These are phyloP conservation scores for Patellaria atrata DNA, from an alignment of 495 filamentous ascomycete species.

Conservation along the genomic window DNA sequence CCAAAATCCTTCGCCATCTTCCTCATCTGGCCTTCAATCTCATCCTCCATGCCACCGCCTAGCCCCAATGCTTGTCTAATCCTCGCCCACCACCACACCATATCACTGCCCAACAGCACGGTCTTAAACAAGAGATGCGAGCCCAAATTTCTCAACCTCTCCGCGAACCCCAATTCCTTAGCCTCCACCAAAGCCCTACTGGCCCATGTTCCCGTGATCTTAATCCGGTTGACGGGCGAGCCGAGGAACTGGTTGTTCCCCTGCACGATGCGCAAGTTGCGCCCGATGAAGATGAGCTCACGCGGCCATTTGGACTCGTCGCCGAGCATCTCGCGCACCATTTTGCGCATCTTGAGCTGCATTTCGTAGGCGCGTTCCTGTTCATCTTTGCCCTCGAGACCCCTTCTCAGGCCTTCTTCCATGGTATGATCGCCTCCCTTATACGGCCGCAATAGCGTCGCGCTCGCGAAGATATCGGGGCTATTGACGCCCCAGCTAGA, in stretches of 20 bases:
- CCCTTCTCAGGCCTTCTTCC: conserved; percentile 36
- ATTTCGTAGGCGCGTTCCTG: conserved; percentile 60
- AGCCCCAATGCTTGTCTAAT: conserved; percentile 56
- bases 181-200: conserved; percentile 60
- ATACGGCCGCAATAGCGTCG: conserved; percentile 81
- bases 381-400: conserved; percentile 41
- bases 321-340: conserved; percentile 66
- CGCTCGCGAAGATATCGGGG: conserved; percentile 77
- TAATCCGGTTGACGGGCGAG: conserved; percentile 85
- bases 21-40: conserved; percentile 74
- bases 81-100: conserved; percentile 70
- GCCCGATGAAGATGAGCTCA: conserved; percentile 88
- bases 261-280: conserved; percentile 88
- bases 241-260: conserved; percentile 74
- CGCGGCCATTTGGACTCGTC: conserved; percentile 89
- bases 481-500: conserved; percentile 73
- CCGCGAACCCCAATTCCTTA: conserved; percentile 39
- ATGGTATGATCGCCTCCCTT: conserved; percentile 61
- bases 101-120: conserved; percentile 63
- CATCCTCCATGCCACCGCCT: conserved; percentile 85
- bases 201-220: conserved; percentile 88
- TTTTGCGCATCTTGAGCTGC: conserved; percentile 70
- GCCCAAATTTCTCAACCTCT: conserved; percentile 44
- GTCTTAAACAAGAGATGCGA: conserved; percentile 65
- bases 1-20: conserved; percentile 81